Evolutionary conservation across 192 early-diverging fungal species (phyloP), one percentile per base, ranked within the genome.

Genomic region (Gigaspora rosea): DNA sequence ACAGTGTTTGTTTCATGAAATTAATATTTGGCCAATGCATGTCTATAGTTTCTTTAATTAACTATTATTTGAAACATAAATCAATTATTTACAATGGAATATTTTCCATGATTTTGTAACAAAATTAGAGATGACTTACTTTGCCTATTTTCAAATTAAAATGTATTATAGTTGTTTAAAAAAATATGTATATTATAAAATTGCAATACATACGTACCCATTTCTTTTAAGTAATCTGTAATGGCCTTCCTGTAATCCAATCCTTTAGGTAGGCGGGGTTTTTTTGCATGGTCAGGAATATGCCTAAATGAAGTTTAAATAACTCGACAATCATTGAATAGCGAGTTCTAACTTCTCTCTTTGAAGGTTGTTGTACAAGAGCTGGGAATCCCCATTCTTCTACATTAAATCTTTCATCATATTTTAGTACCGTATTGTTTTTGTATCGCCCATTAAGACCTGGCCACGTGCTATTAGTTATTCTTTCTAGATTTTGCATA

Each of bases 261-360:
- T 35, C 80, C 80, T 41, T 80, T 86, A 49, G 84, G 84, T 10
- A 88, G 58, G 0, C 79, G 71, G 10, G 80, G 79, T 41, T 78
- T 63, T 35, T 86, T n/a, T n/a, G n/a, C 80, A n/a, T 80, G 68
- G 33, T 86, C 74, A 35, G 82, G 80, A n/a, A 82, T 80, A 36
- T 84, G 49, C 83, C 84, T 12, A 88, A 79, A 67, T 84, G 84
- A 0, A 88, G 76, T 46, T 88, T 88, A 71, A 85, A 88, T 59
- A 64, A 64, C 22, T 64, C 62, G 22, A 64, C 20, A 10, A 22
- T 13, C 22, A 4, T 64, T 20, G 13, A 33, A 22, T 13, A 13
- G 22, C 15, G 10, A 35, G 3, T 35, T 12, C 12, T 35, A 20
- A 12, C 20, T 20, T 11, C 35, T 64, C 22, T 64, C 8, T 22